Percentiles rank a stretch among this genome's conserved stretches.
Conservation (phyloP, 805 yeast species). For the Candida hungchunana region DNA sequence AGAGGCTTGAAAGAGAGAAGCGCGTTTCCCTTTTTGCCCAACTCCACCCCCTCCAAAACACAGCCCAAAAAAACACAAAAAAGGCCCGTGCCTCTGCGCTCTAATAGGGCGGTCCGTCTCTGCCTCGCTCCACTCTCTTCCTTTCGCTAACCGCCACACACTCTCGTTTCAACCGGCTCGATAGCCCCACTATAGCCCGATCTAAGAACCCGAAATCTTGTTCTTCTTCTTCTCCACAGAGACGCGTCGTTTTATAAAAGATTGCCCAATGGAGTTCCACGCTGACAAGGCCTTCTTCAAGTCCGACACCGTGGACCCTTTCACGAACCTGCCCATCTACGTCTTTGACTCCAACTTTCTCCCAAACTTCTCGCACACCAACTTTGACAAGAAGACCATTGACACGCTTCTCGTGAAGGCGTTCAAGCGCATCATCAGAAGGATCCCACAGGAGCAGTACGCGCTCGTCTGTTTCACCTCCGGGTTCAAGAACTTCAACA, state of each 20-base stretch:
- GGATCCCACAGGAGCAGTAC: slow-evolving; percentile 60
- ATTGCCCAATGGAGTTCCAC: slow-evolving; percentile 26
- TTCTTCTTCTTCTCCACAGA: too few species aligned
- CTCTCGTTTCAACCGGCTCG: too few species aligned
- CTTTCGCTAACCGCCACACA: too few species aligned
- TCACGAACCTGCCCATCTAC: slow-evolving; percentile 64
- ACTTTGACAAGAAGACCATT: slow-evolving; percentile 32
- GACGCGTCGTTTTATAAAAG: too few species aligned
- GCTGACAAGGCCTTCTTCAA: slow-evolving; percentile 47
- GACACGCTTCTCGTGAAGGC: slow-evolving; percentile 43
- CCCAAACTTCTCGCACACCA: slow-evolving; percentile 51
- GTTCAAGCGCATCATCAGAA: slow-evolving; percentile 49
- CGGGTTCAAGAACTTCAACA: slow-evolving; percentile 54
- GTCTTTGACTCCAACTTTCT: slow-evolving; percentile 80
- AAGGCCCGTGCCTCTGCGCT: too few species aligned
- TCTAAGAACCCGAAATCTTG: too few species aligned
- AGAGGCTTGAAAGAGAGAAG: too few species aligned
- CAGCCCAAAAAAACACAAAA: neutral
- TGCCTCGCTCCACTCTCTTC: too few species aligned
- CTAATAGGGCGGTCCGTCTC: too few species aligned
- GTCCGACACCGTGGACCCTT: slow-evolving; percentile 62
- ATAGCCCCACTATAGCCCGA: too few species aligned
- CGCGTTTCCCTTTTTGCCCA: too few species aligned
- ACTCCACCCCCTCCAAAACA: neutral
- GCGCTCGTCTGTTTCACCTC: slow-evolving; percentile 76